Evolutionary conservation across 805 yeast genomes (phyloP).

Genomic region (Kodamaea jinghongensis): DNA sequence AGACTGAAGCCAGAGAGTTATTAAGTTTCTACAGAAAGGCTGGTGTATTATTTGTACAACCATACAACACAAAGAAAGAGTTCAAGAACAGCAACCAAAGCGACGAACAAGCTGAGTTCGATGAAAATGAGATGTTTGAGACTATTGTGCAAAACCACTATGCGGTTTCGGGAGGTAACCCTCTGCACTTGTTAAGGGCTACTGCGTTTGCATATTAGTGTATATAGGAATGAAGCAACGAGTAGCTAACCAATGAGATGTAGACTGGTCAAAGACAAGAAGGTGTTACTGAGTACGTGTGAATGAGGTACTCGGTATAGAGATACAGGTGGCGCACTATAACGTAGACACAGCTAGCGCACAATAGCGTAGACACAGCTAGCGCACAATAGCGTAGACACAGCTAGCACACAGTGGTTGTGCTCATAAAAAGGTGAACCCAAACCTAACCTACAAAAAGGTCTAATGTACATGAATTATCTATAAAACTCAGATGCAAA

Average conservation of each 20-base stretch:
- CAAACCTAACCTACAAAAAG: too few species aligned
- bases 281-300: background rate
- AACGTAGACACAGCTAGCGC: too few species aligned
- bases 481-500: too few species aligned
- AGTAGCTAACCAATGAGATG: too few species aligned
- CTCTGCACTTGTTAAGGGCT: conserved; percentile 33
- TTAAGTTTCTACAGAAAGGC: conserved; percentile 30
- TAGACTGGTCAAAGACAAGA: background rate
- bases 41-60: conserved; percentile 34
- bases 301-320: too few species aligned
- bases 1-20: conserved; percentile 29
- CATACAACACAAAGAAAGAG: conserved; percentile 28
- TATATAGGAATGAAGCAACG: conserved; percentile 2
- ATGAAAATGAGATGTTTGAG: conserved; percentile 28
- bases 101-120: conserved; percentile 12
- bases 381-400: too few species aligned
- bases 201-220: conserved; percentile 20
- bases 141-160: conserved; percentile 27
- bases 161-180: conserved; percentile 40
- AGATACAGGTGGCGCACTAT: too few species aligned
- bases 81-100: conserved; percentile 13
- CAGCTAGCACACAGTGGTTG: background rate
- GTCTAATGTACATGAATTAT: too few species aligned
- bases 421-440: background rate
- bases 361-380: too few species aligned